These are phyloP conservation scores for Fusarium sp. DNA, from an alignment of 2,329 filamentous ascomycete genomes.

Conservation along the genomic window DNA sequence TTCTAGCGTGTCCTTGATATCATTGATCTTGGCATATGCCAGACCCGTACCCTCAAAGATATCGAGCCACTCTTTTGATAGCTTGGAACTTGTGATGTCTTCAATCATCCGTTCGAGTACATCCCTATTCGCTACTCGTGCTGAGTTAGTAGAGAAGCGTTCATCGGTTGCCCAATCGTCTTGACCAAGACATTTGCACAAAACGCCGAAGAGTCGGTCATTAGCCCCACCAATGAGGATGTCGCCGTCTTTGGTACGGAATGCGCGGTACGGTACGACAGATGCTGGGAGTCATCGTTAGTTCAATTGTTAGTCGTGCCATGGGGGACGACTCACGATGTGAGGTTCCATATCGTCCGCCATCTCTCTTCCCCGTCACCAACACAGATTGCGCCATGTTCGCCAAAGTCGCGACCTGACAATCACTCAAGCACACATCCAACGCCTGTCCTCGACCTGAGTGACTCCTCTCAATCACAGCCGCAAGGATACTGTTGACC, in stretches of 20 bases:
- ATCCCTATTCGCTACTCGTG: constrained; percentile 72
- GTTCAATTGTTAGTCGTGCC: accelerated
- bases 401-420: constrained; percentile 89
- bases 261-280: constrained; percentile 93
- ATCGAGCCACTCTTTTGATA: constrained; percentile 84
- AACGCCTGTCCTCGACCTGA: constrained; percentile 88
- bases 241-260: constrained; percentile 72
- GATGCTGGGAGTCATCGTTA: constrained; percentile 64
- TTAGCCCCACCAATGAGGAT: constrained; percentile 75
- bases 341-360: constrained; percentile 90
- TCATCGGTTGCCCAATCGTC: constrained; percentile 66
- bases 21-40: constrained; percentile 91
- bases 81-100: constrained; percentile 73
- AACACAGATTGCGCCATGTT: constrained; percentile 93
- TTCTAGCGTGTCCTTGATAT: constrained; percentile 81
- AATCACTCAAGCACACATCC: constrained; percentile 88
- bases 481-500: constrained; percentile 91
- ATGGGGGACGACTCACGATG: constrained; percentile 69
- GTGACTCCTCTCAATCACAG: constrained; percentile 74
- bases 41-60: constrained; percentile 85
- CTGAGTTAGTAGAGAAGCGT: constrained; percentile 66
- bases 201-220: constrained; percentile 69
- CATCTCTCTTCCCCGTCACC: constrained; percentile 84
- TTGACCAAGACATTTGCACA: constrained; percentile 65
- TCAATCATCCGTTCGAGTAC: constrained; percentile 83